Conservation (phyloP, 2,329 filamentous ascomycete species). For the Talaromyces islandicus region DNA sequence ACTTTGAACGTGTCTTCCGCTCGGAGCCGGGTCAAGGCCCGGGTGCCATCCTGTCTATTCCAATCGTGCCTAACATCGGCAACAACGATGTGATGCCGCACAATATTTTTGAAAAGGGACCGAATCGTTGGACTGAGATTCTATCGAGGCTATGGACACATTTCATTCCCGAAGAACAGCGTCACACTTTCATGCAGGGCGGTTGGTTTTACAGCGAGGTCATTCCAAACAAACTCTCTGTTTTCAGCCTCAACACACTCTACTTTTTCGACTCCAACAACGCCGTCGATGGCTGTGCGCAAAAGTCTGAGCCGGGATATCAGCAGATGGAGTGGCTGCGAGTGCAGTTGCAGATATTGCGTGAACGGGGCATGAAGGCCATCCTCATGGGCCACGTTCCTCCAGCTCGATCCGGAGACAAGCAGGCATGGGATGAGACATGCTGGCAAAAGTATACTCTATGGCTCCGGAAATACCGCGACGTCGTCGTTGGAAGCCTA, state of each 20-base stretch:
- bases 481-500: conserved; percentile 71
- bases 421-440: conserved; percentile 88
- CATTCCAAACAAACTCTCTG: conserved; percentile 74
- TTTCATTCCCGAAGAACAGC: conserved; percentile 89
- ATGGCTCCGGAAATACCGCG: conserved; percentile 84
- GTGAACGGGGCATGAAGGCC: conserved; percentile 81
- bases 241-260: conserved; percentile 92
- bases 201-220: conserved; percentile 96
- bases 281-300: conserved; percentile 82
- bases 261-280: conserved; percentile 94
- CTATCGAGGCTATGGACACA: conserved; percentile 74
- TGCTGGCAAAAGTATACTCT: conserved; percentile 98
- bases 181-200: conserved; percentile 82
- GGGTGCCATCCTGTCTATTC: conserved; percentile 59
- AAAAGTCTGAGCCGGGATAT: conserved; percentile 76
- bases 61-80: conserved; percentile 83
- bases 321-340: conserved; percentile 95
- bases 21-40: conserved; percentile 44
- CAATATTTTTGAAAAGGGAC: conserved; percentile 81
- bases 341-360: conserved; percentile 77
- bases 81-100: conserved; percentile 98
- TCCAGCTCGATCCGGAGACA: conserved; percentile 76
- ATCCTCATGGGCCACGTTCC: conserved; percentile 93
- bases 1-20: conserved; percentile 70
- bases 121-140: conserved; percentile 75